phyloP scores from a whole-genome alignment of 2,329 filamentous ascomycete genomes.

The Aspergillus calidoustus region DNA sequence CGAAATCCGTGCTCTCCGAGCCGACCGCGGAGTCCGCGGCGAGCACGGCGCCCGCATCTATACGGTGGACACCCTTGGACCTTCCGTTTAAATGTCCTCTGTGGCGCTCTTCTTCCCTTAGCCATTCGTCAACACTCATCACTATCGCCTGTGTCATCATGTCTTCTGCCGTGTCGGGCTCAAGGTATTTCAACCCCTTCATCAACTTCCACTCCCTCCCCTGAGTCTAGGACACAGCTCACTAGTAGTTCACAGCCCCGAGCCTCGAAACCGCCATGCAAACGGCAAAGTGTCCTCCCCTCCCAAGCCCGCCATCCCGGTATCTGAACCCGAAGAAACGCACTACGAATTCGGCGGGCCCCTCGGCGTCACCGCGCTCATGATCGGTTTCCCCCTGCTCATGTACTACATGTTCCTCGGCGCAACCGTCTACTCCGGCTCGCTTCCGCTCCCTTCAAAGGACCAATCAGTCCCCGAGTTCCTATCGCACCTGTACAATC shows the following conservation, averaged over 20 bases:
- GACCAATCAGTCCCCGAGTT: constrained; percentile 73
- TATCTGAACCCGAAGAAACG: background rate
- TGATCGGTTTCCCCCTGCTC: constrained; percentile 84
- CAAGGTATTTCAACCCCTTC: background rate
- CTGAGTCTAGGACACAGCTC: background rate
- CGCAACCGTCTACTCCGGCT: constrained; percentile 85
- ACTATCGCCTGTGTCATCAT: background rate
- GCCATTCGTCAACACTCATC: background rate
- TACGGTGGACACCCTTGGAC: background rate
- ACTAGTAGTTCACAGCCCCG: background rate
- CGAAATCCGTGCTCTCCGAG: constrained; percentile 9
- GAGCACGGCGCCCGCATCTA: constrained; percentile 16
- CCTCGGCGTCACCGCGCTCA: constrained; percentile 74
- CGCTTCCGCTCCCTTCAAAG: constrained; percentile 68
- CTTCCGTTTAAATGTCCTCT: background rate
- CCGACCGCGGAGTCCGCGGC: constrained; percentile 24
- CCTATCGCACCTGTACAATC: constrained; percentile 66
- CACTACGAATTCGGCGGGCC: constrained; percentile 82
- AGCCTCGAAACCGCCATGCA: background rate
- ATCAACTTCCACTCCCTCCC: too few species aligned
- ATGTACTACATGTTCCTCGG: constrained; percentile 99
- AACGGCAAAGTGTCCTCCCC: background rate
- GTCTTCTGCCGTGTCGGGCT: background rate
- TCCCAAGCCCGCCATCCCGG: background rate
- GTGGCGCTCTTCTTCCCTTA: background rate